Evolutionary conservation across 495 filamentous ascomycete species (phyloP), one percentile per base, ranked within the genome.

Genomic region (Paragyromitra xinjiangensis): DNA sequence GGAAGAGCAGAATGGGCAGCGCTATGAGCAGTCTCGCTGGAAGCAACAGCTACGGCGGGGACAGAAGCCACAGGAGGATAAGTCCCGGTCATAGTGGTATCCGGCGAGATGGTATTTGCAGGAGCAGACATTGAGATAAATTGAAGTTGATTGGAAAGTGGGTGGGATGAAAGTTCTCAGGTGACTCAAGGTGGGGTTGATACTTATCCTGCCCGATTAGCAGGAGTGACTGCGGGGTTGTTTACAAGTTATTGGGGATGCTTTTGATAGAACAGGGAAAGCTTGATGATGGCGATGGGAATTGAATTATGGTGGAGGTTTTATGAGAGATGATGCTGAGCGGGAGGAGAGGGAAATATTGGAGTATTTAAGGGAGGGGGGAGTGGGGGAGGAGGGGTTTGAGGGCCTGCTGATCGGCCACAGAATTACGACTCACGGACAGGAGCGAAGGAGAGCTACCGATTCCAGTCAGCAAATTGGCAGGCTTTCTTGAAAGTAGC

Each of bases 351-450:
- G 66, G 68, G 66, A 79, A 78, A 78, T 61, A 71, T 64, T 63
- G 34, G 74, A 78, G 65, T 79, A 79, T 79, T 78, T 71, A 79
- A 78, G 58, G 50, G 65, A 62, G 56, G 74, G 65, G 73, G 42
- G 40, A 19, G 66, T 44, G 50, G 34, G 63, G 53, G 48, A 44
- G 51, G 61, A 55, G 40, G 63, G 71, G 71, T 44, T 48, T 14
- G 50, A 78, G 73, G 59, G 75, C 51, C 59, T 64, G 62, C 67
- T 78, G 77, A 79, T 78, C 64, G 56, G 24, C 76, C 73, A 70
- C 59, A 79, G 61, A 79, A 79, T 79, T 78, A 79, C 66, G 61
- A 71, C 74, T 79, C 75, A 73, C 53, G 74, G 77, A 73, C 67
- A 71, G 51, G 67, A 72, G 69, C 48, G 69, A 72, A 53, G 61